These are phyloP conservation scores for Tricholomella constricta DNA, from an alignment of 768 basidiomycete species.

Conservation along the genomic window DNA sequence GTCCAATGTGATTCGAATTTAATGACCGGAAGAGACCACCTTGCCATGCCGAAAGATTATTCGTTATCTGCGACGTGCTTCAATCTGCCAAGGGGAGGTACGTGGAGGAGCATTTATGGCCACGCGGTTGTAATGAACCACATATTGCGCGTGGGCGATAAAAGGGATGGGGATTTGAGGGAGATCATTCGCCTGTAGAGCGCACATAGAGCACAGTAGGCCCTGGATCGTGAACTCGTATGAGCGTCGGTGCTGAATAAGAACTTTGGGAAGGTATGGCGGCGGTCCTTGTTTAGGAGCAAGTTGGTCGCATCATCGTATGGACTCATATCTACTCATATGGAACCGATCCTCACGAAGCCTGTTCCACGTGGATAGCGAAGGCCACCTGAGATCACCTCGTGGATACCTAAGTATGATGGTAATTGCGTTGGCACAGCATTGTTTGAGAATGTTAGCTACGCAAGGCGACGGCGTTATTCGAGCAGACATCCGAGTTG, in stretches of 20 bases:
- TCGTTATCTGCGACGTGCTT: neutral
- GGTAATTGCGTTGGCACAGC: too few species aligned
- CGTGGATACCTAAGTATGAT: neutral
- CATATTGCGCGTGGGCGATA: neutral
- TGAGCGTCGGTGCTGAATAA: neutral
- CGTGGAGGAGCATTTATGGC: neutral
- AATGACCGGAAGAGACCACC: neutral
- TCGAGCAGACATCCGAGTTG: too few species aligned
- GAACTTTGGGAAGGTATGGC: neutral
- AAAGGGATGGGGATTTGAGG: neutral
- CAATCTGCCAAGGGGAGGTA: neutral
- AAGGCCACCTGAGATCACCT: neutral
- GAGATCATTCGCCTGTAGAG: neutral
- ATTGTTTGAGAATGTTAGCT: too few species aligned
- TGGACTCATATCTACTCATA: neutral
- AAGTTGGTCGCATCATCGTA: neutral
- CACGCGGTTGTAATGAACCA: neutral
- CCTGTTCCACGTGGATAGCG: constrained; percentile 1
- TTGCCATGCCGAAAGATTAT: neutral
- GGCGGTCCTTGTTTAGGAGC: neutral
- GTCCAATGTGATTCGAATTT: neutral
- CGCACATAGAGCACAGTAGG: neutral
- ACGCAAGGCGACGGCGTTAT: too few species aligned
- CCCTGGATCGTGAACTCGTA: neutral
- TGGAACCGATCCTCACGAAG: too few species aligned